Evolutionary conservation across 176 grass and related monocot species (phyloP).

Genomic region (Panicum miliaceum): DNA sequence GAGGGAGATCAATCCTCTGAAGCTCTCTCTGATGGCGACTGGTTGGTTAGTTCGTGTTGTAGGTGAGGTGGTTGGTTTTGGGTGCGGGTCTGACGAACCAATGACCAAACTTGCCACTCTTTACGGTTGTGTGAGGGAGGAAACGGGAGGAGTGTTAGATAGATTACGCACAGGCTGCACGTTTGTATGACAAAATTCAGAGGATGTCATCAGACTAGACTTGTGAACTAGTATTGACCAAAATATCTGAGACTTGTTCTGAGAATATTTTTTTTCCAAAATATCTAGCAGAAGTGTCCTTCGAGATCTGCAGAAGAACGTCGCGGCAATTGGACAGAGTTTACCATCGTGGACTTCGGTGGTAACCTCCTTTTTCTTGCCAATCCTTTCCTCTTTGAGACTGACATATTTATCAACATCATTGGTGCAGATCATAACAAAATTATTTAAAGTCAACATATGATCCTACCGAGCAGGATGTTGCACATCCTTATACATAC

Average conservation of each 20-base stretch:
- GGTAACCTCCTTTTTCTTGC: too few relatives aligned
- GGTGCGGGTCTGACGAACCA: constrained; percentile 21
- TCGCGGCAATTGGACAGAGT: not conserved
- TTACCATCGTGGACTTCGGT: not conserved
- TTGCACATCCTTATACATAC: not conserved
- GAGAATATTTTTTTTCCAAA: too few relatives aligned
- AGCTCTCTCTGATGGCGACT: constrained; percentile 27
- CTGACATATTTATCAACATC: too few relatives aligned
- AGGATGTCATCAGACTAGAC: not conserved
- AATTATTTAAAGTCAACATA: too few relatives aligned
- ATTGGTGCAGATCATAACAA: too few relatives aligned
- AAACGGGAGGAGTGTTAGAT: not conserved
- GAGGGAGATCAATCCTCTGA: constrained; percentile 21
- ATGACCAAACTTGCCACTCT: constrained; percentile 50
- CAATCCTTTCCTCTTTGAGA: too few relatives aligned
- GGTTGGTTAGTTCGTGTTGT: constrained; percentile 22
- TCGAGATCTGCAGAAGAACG: not conserved
- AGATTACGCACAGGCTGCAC: not conserved
- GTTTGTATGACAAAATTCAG: not conserved
- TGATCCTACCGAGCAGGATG: too few relatives aligned
- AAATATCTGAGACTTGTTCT: too few relatives aligned
- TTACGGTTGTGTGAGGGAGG: not conserved
- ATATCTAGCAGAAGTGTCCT: not conserved
- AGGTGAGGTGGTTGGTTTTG: constrained; percentile 54
- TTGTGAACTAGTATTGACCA: not conserved